Percentiles rank a stretch among this genome's conserved stretches.
Conservation (phyloP, 2,329 filamentous ascomycete species). For the Fusarium brevicatenulatum region DNA sequence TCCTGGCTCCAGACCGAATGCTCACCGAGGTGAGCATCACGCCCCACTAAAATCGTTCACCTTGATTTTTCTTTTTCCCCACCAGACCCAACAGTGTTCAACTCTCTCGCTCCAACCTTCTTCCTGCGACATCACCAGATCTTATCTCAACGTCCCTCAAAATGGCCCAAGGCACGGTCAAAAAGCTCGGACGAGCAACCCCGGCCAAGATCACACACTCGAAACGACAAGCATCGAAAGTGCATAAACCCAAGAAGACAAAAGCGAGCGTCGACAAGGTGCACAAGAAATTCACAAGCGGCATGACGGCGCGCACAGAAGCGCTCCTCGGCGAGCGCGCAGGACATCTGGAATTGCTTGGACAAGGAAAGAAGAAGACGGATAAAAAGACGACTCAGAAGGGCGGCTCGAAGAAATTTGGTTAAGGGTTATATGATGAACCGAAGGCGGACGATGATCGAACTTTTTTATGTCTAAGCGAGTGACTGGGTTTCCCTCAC, state of each 20-base stretch:
- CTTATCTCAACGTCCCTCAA: background rate
- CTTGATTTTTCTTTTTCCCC: conserved; percentile 33
- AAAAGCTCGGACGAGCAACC: conserved; percentile 56
- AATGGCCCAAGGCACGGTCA: conserved; percentile 67
- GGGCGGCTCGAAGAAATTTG: conserved; percentile 66
- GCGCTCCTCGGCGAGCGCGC: conserved; percentile 67
- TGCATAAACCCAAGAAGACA: conserved; percentile 60
- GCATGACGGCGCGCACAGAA: conserved; percentile 66
- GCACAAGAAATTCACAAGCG: conserved; percentile 65
- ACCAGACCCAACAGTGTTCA: background rate
- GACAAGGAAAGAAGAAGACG: conserved; percentile 65
- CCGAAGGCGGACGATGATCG: conserved; percentile 9
- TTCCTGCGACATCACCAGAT: background rate
- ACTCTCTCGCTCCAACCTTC: conserved; percentile 49
- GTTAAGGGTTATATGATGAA: conserved; percentile 50
- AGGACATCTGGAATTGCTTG: conserved; percentile 69
- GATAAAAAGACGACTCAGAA: conserved; percentile 53
- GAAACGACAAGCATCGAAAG: conserved; percentile 56
- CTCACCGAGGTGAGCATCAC: conserved; percentile 17
- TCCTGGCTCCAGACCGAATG: background rate
- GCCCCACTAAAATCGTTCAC: conserved; percentile 33
- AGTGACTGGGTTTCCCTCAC: background rate
- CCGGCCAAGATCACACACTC: conserved; percentile 54
- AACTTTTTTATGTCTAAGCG: background rate
- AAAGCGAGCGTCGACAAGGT: conserved; percentile 62